These are phyloP conservation scores for Schrenkiella parvula DNA, from an alignment of 345 rosid genomes.

Conservation along the genomic window DNA sequence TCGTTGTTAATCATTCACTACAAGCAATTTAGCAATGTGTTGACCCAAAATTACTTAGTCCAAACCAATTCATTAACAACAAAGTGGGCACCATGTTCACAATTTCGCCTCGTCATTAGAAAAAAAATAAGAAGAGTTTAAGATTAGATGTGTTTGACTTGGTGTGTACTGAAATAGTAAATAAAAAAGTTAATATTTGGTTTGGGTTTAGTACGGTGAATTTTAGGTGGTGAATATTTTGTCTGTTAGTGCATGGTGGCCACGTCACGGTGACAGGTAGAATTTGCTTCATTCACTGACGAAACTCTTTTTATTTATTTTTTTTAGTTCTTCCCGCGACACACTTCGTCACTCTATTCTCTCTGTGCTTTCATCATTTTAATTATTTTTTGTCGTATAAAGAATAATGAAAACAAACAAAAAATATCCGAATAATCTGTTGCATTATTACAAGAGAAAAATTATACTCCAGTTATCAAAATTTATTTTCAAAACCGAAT, in stretches of 20 bases:
- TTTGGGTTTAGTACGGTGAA: constrained; percentile 18
- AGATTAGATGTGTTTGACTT: not conserved
- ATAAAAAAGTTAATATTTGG: not conserved
- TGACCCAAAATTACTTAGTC: not conserved
- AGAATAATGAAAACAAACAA: not conserved
- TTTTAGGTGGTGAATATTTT: constrained; percentile 17
- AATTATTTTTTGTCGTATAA: not conserved
- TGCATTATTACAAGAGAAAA: not conserved
- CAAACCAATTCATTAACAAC: not conserved
- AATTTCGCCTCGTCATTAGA: not conserved
- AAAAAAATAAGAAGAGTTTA: not conserved
- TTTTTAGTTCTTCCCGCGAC: not conserved
- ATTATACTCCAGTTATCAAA: not conserved
- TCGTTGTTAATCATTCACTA: not conserved
- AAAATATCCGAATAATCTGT: not conserved
- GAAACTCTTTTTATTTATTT: not conserved
- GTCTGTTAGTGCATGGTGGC: constrained; percentile 10
- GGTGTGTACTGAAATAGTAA: not conserved
- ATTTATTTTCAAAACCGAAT: constrained; percentile 1
- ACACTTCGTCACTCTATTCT: not conserved
- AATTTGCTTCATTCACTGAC: not conserved
- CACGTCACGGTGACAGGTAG: constrained; percentile 4
- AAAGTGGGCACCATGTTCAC: constrained; percentile 20
- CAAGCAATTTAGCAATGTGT: too few relatives aligned
- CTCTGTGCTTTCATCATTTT: not conserved